A percentile compares a stretch with the other conserved stretches of the same genome.
Conservation (phyloP, 2,329 filamentous ascomycete genomes). For the Furcasterigmium furcatum region DNA sequence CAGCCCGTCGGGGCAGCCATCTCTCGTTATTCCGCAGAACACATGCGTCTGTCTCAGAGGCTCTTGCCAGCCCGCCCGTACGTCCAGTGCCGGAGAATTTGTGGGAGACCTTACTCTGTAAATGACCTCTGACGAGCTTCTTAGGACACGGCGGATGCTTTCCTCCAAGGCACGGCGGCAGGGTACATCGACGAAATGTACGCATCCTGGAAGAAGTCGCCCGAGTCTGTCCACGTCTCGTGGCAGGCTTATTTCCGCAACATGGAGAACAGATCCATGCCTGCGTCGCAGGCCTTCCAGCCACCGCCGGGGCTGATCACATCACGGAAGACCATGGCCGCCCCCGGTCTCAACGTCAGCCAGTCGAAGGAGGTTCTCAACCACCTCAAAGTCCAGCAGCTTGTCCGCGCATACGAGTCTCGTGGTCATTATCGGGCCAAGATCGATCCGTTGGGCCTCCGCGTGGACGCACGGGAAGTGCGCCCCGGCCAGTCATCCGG, state of each 20-base stretch:
- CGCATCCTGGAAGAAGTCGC: conserved; percentile 91
- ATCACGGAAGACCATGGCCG: conserved; percentile 68
- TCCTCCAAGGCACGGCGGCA: conserved; percentile 92
- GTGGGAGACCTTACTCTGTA: not conserved
- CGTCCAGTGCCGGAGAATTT: not conserved
- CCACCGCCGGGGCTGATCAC: conserved; percentile 91
- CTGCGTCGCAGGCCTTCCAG: conserved; percentile 92
- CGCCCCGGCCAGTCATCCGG: conserved; percentile 49
- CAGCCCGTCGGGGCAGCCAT: no score
- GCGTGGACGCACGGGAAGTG: conserved; percentile 75
- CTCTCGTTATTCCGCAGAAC: not conserved
- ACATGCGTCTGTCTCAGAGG: not conserved
- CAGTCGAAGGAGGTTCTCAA: conserved; percentile 75
- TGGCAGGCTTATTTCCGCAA: conserved; percentile 99
- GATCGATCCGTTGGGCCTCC: conserved; percentile 91
- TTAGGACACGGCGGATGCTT: conserved; percentile 85
- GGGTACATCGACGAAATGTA: conserved; percentile 99
- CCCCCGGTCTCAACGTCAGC: conserved; percentile 63
- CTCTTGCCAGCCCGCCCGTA: not conserved
- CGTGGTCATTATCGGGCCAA: conserved; percentile 97
- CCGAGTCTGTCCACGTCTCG: conserved; percentile 89
- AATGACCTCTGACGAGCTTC: not conserved
- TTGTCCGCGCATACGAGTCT: conserved; percentile 95
- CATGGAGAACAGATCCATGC: conserved; percentile 97
- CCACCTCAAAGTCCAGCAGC: conserved; percentile 94